phyloP scores from a whole-genome alignment of 306 rosid species.

The Malus sylvestris region DNA sequence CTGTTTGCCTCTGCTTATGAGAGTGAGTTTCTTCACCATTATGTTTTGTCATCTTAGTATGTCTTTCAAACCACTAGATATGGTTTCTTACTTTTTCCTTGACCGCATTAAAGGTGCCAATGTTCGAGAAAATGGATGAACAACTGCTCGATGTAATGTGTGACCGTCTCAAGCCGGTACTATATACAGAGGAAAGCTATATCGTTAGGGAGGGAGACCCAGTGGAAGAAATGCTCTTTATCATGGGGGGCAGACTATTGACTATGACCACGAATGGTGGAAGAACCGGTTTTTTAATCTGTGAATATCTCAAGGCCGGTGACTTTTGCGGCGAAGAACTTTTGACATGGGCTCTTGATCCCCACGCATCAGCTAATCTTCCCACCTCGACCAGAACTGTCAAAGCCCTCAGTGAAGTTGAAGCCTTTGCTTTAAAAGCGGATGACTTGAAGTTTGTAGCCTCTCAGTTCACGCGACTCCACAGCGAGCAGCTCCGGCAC shows the following conservation, averaged over 20 bases:
- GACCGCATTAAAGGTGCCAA: conserved; percentile 56
- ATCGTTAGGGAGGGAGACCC: conserved; percentile 88
- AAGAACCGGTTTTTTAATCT: conserved; percentile 86
- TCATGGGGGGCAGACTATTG: conserved; percentile 75
- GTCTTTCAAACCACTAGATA: not conserved
- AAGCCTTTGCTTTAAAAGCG: conserved; percentile 79
- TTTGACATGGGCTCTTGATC: conserved; percentile 80
- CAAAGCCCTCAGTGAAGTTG: conserved; percentile 73
- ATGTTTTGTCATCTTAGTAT: not conserved
- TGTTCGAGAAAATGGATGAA: conserved; percentile 89
- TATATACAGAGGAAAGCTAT: conserved; percentile 68
- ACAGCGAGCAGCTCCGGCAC: conserved; percentile 81
- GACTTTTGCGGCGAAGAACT: conserved; percentile 97
- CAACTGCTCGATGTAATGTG: conserved; percentile 81
- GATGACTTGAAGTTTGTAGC: conserved; percentile 80
- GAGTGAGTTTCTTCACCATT: conserved; percentile 38
- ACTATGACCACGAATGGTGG: conserved; percentile 76
- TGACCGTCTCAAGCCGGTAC: conserved; percentile 76
- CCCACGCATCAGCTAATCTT: conserved; percentile 60
- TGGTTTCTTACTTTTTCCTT: conserved; percentile 4
- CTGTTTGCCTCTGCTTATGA: conserved; percentile 80
- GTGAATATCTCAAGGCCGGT: conserved; percentile 72
- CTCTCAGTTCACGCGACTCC: conserved; percentile 77
- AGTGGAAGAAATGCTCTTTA: conserved; percentile 90
- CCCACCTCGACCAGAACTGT: conserved; percentile 83